Evolutionary conservation across 495 filamentous ascomycete species (phyloP).

Genomic region (Cryomyces antarcticus): DNA sequence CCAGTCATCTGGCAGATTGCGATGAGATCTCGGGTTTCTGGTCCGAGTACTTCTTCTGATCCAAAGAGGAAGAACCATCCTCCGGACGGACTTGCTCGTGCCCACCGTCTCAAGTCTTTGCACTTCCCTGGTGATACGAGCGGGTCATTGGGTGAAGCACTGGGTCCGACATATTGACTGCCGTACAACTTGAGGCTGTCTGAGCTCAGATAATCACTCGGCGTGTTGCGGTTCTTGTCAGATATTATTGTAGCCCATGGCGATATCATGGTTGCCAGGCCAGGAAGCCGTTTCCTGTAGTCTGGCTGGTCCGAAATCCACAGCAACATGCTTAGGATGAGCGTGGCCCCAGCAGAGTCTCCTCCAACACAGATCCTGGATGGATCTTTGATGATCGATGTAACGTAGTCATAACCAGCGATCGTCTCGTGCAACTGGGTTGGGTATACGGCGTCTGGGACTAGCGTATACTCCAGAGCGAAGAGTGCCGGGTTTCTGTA

Average conservation of each 20-base stretch:
- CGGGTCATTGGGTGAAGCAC: constrained; percentile 26
- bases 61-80: constrained; percentile 48
- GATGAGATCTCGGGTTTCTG: constrained; percentile 36
- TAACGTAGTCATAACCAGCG: constrained; percentile 42
- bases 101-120: constrained; percentile 41
- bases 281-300: constrained; percentile 26
- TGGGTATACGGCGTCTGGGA: constrained; percentile 51
- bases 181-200: constrained; percentile 39
- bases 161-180: constrained; percentile 36
- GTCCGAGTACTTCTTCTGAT: constrained; percentile 48
- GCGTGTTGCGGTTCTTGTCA: constrained; percentile 30
- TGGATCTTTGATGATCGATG: constrained; percentile 30
- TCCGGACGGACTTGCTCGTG: constrained; percentile 30
- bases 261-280: constrained; percentile 37
- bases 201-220: constrained; percentile 39
- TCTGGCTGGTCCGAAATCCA: constrained; percentile 24
- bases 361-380: constrained; percentile 42
- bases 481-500: constrained; percentile 60
- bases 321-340: constrained; percentile 46
- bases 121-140: constrained; percentile 48
- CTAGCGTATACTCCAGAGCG: constrained; percentile 56
- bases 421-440: constrained; percentile 44
- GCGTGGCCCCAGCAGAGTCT: constrained; percentile 53
- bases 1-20: constrained; percentile 25
- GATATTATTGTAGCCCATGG: constrained; percentile 38